phyloP scores from a whole-genome alignment of 2,329 filamentous ascomycete species.

The Pyrenophora teres region DNA sequence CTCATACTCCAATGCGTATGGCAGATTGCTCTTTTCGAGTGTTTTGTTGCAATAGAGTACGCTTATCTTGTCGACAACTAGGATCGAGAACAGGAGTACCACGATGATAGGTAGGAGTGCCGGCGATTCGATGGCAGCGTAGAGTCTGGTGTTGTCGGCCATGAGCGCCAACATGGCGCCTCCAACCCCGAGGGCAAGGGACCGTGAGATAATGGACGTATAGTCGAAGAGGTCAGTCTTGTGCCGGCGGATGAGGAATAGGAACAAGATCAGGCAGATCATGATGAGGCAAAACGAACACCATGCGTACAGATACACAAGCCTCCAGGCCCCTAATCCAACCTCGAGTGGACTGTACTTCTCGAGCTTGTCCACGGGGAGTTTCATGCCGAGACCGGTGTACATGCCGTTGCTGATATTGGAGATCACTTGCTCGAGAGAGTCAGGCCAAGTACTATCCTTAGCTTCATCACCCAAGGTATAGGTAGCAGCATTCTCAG shows the following conservation, averaged over 20 bases:
- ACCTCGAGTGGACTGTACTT: slow-evolving; percentile 31
- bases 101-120: slow-evolving; percentile 44
- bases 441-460: slow-evolving; percentile 19
- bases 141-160: slow-evolving; percentile 25
- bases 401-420: slow-evolving; percentile 40
- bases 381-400: slow-evolving; percentile 41
- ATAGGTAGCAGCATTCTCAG: slow-evolving; percentile 23
- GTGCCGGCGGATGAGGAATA: slow-evolving; percentile 48
- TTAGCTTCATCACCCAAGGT: slow-evolving; percentile 2
- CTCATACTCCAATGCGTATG: slow-evolving; percentile 38
- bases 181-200: slow-evolving; percentile 34
- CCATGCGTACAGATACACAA: slow-evolving; percentile 49
- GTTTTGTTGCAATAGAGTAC: slow-evolving; percentile 38
- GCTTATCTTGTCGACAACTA: slow-evolving; percentile 38
- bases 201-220: slow-evolving; percentile 41
- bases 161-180: slow-evolving; percentile 38
- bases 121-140: slow-evolving; percentile 38
- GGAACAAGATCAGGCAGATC: slow-evolving; percentile 45
- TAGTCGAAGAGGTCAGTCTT: slow-evolving; percentile 49
- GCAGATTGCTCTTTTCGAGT: slow-evolving; percentile 36
- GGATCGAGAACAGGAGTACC: slow-evolving; percentile 41
- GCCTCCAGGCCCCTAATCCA: slow-evolving; percentile 34
- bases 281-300: slow-evolving; percentile 45
- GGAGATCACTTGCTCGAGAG: slow-evolving; percentile 28
- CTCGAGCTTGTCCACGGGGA: slow-evolving; percentile 37